Conservation (phyloP, 768 basidiomycete genomes). For the Leccinum olivaceopallidum region DNA sequence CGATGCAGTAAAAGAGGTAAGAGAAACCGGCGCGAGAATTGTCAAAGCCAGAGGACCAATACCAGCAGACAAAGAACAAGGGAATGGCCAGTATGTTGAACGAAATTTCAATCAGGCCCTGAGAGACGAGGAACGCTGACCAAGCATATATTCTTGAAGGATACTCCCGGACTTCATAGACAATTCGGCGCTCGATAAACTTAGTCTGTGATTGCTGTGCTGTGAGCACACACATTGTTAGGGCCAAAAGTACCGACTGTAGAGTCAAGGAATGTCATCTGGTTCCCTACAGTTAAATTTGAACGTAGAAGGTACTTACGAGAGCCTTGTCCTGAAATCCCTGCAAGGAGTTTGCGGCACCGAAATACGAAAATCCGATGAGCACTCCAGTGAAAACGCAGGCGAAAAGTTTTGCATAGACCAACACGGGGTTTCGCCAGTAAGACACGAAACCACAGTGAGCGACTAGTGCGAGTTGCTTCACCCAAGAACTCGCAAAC, state of each 20-base stretch:
- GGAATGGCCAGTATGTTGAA: constrained; percentile 43
- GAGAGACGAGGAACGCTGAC: constrained; percentile 56
- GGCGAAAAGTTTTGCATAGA: constrained; percentile 40
- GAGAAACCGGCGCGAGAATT: constrained; percentile 40
- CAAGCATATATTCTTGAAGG: constrained; percentile 65
- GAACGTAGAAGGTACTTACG: constrained; percentile 22
- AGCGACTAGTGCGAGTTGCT: constrained; percentile 35
- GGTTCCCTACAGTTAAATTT: background rate
- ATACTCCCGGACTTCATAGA: constrained; percentile 66
- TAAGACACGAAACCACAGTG: constrained; percentile 33
- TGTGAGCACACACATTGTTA: constrained; percentile 44
- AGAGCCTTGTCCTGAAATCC: constrained; percentile 46
- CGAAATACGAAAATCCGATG: constrained; percentile 46
- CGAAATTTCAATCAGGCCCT: constrained; percentile 47
- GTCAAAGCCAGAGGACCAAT: constrained; percentile 45
- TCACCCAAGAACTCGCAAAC: constrained; percentile 41
- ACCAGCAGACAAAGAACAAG: constrained; percentile 50
- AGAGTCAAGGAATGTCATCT: background rate
- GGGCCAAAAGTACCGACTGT: constrained; percentile 53
- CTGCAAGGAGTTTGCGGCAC: constrained; percentile 36
- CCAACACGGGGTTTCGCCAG: constrained; percentile 43
- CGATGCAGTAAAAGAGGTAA: constrained; percentile 38
- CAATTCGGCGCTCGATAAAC: constrained; percentile 52
- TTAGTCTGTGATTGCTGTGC: constrained; percentile 61
- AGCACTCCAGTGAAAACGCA: constrained; percentile 37